Conservation (phyloP, 306 rosid genomes). For the Inga oerstediana region DNA sequence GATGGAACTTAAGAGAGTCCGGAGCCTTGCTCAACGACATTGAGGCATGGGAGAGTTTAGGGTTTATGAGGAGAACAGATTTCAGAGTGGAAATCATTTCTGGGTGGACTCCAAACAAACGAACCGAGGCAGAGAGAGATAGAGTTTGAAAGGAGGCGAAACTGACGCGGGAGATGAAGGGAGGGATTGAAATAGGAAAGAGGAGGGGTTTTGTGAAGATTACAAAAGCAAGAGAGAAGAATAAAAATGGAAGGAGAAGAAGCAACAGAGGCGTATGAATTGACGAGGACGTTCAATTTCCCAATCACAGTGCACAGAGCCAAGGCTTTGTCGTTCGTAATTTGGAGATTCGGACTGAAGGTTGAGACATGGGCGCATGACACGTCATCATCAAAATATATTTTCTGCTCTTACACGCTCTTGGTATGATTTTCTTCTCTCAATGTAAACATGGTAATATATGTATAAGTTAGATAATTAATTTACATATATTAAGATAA, state of each 20-base stretch:
- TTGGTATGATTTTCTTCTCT: background rate
- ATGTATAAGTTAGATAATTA: no score
- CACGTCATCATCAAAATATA: background rate
- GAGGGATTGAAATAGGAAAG: background rate
- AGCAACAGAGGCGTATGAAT: background rate
- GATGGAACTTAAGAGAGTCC: slow-evolving; percentile 45
- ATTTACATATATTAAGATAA: no score
- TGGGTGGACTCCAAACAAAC: background rate
- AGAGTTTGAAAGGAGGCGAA: slow-evolving; percentile 33
- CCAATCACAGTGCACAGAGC: background rate
- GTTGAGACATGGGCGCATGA: background rate
- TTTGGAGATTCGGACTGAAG: background rate
- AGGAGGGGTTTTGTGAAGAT: background rate
- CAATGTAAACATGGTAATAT: no score
- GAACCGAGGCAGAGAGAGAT: background rate
- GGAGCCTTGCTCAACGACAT: slow-evolving; percentile 34
- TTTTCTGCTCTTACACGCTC: background rate
- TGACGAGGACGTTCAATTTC: background rate
- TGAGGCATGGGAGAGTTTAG: slow-evolving; percentile 46
- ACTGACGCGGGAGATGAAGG: slow-evolving; percentile 24
- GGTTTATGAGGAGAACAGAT: slow-evolving; percentile 62
- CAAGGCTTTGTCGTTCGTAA: background rate
- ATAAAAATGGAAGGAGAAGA: background rate
- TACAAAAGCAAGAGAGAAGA: background rate
- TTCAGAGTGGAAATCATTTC: slow-evolving; percentile 58